Evolutionary conservation across 208 protist species (phyloP).

Genomic region (Phytomonas francai): DNA sequence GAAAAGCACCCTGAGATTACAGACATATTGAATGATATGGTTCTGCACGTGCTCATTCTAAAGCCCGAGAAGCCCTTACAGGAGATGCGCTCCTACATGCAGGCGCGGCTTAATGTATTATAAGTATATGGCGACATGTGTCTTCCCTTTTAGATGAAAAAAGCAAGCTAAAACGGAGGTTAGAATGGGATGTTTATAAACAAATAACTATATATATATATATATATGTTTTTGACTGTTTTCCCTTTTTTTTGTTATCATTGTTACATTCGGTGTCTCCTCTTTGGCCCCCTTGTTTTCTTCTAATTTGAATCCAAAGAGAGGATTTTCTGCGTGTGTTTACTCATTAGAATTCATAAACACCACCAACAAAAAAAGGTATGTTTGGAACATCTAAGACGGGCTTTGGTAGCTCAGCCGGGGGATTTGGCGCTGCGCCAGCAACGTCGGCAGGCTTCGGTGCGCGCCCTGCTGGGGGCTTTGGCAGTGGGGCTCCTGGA

Average conservation of each 20-base stretch:
- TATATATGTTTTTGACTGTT: not conserved
- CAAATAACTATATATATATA: not conserved
- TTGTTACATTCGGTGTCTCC: not conserved
- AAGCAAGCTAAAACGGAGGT: not conserved
- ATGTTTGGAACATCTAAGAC: slow-evolving; percentile 2
- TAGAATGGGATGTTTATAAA: not conserved
- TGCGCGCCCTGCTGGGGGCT: not conserved
- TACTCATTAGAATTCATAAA: not conserved
- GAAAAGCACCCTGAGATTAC: slow-evolving; percentile 51
- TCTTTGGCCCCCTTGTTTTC: not conserved
- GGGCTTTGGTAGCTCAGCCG: slow-evolving; percentile 16
- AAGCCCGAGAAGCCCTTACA: slow-evolving; percentile 55
- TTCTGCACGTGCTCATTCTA: slow-evolving; percentile 53
- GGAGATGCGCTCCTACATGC: slow-evolving; percentile 47
- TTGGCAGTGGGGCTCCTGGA: not conserved
- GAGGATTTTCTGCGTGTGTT: not conserved
- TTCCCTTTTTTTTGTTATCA: not conserved
- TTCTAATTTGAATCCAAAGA: not conserved
- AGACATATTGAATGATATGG: slow-evolving; percentile 51
- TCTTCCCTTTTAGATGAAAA: not conserved
- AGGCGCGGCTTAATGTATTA: slow-evolving; percentile 20
- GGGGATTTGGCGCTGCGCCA: slow-evolving; percentile 11
- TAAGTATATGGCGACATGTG: not conserved
- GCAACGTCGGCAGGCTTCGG: not conserved
- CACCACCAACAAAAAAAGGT: not conserved